Conservation (phyloP, 441 rosid genomes). For the Erodium chrysanthum region DNA sequence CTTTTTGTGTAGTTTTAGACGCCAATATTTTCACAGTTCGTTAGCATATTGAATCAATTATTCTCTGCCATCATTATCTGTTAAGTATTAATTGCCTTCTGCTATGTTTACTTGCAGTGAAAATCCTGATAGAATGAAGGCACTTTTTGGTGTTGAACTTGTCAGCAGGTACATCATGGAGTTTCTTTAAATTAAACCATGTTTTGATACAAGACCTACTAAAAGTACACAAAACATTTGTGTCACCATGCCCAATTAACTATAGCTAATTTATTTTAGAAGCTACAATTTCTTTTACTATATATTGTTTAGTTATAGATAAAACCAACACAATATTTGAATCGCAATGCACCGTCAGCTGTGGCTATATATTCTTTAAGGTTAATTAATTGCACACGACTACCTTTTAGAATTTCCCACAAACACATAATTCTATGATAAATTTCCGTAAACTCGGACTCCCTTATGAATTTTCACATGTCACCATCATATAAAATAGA, state of each 20-base stretch:
- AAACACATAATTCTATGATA: too few relatives aligned
- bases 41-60: background rate
- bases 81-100: background rate
- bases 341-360: background rate
- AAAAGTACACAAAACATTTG: background rate
- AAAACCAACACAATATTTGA: background rate
- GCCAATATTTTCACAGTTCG: background rate
- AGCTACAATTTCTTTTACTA: background rate
- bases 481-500: too few relatives aligned
- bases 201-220: background rate
- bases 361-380: background rate
- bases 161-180: conserved; percentile 52
- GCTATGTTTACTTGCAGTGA: conserved; percentile 32
- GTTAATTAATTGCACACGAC: too few relatives aligned
- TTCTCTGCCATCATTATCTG: background rate
- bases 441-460: too few relatives aligned
- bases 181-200: background rate
- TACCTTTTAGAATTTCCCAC: too few relatives aligned
- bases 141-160: conserved; percentile 70
- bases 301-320: background rate
- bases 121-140: conserved; percentile 49
- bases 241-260: background rate
- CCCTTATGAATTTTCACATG: too few relatives aligned
- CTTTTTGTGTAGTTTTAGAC: background rate
- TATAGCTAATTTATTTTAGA: conserved; percentile 4